A percentile compares a stretch with the other conserved stretches of the same genome.
Conservation (phyloP, 768 basidiomycete genomes). For the Lactarius evosmus region DNA sequence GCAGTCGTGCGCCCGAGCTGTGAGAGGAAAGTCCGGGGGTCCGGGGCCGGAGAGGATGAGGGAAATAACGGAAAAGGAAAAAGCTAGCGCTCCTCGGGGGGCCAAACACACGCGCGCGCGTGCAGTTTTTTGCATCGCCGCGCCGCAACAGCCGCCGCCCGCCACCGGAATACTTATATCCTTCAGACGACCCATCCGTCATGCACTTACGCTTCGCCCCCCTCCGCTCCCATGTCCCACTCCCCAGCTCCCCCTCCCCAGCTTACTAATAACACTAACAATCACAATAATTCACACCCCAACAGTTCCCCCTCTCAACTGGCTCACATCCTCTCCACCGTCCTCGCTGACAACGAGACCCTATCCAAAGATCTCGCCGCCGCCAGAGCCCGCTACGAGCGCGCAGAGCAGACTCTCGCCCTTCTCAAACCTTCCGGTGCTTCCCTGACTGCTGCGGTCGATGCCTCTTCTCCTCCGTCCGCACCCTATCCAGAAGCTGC, state of each 20-base stretch:
- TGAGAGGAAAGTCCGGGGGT: slow-evolving; percentile 16
- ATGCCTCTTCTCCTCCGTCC: slow-evolving; percentile 15
- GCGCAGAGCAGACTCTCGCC: slow-evolving; percentile 26
- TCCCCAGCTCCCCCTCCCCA: slow-evolving; percentile 28
- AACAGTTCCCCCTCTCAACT: slow-evolving; percentile 26
- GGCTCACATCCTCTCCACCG: slow-evolving; percentile 26
- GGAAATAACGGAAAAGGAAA: slow-evolving; percentile 22
- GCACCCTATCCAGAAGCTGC: slow-evolving; percentile 21
- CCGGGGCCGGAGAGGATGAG: slow-evolving; percentile 14
- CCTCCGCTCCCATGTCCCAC: slow-evolving; percentile 25
- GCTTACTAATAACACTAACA: slow-evolving; percentile 15
- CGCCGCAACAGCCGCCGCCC: slow-evolving; percentile 28
- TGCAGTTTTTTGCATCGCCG: slow-evolving; percentile 26
- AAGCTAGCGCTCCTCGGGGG: slow-evolving; percentile 28
- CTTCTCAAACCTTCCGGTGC: slow-evolving; percentile 16
- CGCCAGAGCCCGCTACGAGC: slow-evolving; percentile 24
- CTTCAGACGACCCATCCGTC: slow-evolving; percentile 23
- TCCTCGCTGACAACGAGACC: slow-evolving; percentile 28
- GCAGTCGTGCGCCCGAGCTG: slow-evolving; percentile 7
- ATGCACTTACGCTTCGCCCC: slow-evolving; percentile 24
- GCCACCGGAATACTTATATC: slow-evolving; percentile 29
- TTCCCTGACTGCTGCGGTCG: slow-evolving; percentile 8
- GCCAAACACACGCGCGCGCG: slow-evolving; percentile 25
- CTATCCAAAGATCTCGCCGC: slow-evolving; percentile 23
- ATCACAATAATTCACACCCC: slow-evolving; percentile 6